These are phyloP conservation scores for Fonsecaea erecta DNA, from an alignment of 2,329 filamentous ascomycete genomes.

Conservation along the genomic window DNA sequence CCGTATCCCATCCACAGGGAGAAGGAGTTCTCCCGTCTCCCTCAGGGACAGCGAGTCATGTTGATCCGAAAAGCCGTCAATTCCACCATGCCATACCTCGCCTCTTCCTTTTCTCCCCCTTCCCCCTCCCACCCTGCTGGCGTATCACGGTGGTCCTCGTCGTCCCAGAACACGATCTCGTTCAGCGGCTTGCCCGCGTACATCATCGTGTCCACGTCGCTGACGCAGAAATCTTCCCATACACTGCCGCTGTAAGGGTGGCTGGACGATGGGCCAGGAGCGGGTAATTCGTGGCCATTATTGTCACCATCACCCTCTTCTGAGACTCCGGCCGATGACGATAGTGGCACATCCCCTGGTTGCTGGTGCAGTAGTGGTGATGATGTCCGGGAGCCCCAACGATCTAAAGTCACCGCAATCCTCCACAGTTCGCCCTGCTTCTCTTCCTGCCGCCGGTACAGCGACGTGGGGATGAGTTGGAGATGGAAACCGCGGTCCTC, in stretches of 20 bases:
- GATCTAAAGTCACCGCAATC: constrained; percentile 28
- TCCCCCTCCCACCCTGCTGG: neutral
- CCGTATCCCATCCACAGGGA: neutral
- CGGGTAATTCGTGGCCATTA: no score
- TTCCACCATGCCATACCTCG: constrained; percentile 38
- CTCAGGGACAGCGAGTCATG: neutral
- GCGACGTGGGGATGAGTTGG: constrained; percentile 33
- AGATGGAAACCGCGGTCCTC: constrained; percentile 1
- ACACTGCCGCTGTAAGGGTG: neutral
- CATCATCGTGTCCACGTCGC: constrained; percentile 40
- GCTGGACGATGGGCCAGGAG: neutral
- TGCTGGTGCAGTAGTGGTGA: neutral
- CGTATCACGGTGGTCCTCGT: constrained; percentile 40
- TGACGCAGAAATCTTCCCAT: constrained; percentile 45
- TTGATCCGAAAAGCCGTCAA: constrained; percentile 42
- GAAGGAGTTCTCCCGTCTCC: neutral
- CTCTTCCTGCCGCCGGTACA: constrained; percentile 12
- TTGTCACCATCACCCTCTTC: no score
- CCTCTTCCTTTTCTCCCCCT: neutral
- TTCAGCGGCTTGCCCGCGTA: constrained; percentile 45
- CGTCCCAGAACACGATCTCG: constrained; percentile 45
- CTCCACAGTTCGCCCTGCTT: constrained; percentile 45
- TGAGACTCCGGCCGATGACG: neutral
- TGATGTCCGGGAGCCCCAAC: neutral
- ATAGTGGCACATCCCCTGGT: neutral